Base-by-base conservation (phyloP, 2,329 filamentous ascomycete genomes). In the Phoma sp. region DNA sequence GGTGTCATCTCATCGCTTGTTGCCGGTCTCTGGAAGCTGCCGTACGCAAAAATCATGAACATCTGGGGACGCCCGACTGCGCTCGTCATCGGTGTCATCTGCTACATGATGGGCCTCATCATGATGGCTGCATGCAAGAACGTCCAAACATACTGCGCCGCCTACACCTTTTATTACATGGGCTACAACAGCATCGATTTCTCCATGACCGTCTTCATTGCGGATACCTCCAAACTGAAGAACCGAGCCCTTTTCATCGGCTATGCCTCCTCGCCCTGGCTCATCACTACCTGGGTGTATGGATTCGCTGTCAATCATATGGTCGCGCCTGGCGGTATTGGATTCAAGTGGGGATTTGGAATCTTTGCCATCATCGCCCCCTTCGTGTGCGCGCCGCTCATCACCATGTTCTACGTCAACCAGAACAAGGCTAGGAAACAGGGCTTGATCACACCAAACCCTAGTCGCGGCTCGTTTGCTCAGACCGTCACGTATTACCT, bases 291-390 rank as follows among this genome's bases (percentile, higher is more conserved):
- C n/a, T 73, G 69, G 63, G 46, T 71, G 4, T 70, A 67, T 29
- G 68, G 68, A 6, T 65, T 63, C 24, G 65, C 67, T 2, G 67
- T 71, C 27, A 49, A 64, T 3, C 44, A 59, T 6, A 78, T 78
- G 1, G 81, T 87, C 43, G 77, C 87, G 24, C 25, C 36, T 1
- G 62, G 61, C 6, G 73, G 80, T 0, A 78, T 82, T 3, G 77
- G 81, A 7, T 89, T 84, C 82, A 81, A 84, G 39, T 91, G 88
- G 88, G 86, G 80, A 1, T 90, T 87, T 64, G 88, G 87, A 21
- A 80, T 82, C 63, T 90, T 88, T 70, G 78, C 84, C 37, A 87
- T 92, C 60, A 78, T 91, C 55, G 77, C 86, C 3, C 87, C 88
- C 1, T 74, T 82, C 39, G 80, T 88, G 15, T 82, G 82, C 25